These are phyloP conservation scores for Colletotrichum agaves DNA, from an alignment of 2,329 filamentous ascomycete genomes.

Conservation along the genomic window DNA sequence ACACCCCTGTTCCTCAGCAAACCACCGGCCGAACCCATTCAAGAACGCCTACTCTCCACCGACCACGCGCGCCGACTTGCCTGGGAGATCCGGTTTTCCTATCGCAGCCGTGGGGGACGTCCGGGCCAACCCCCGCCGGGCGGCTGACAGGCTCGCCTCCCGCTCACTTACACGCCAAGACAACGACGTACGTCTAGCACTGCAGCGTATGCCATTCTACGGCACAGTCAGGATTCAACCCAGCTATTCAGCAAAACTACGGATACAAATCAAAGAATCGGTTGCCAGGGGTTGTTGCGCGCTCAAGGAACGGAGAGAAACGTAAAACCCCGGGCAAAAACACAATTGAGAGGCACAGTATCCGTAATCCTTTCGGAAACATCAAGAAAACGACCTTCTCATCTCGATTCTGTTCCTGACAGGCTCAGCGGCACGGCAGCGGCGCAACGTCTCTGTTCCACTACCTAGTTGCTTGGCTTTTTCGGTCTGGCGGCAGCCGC, in stretches of 20 bases:
- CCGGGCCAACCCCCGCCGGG: constrained; percentile 14
- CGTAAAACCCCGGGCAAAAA: neutral
- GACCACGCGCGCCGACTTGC: constrained; percentile 15
- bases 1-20: constrained; percentile 7
- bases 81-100: constrained; percentile 20
- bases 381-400: neutral
- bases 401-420: constrained; percentile 23
- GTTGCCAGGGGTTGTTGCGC: neutral
- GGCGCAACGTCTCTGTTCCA: neutral
- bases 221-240: constrained; percentile 1
- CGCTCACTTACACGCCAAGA: constrained; percentile 16
- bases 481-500: constrained; percentile 33
- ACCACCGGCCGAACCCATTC: constrained; percentile 2
- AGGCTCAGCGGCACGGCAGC: neutral
- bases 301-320: neutral
- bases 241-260: neutral
- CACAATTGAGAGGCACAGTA: neutral
- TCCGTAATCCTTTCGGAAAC: neutral
- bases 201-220: neutral
- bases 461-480: constrained; percentile 20
- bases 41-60: neutral
- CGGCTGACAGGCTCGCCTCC: neutral
- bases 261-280: constrained; percentile 3
- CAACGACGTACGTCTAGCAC: neutral
- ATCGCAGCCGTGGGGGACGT: neutral